phyloP scores from a whole-genome alignment of 805 yeast species.

The Candida schatavii region DNA sequence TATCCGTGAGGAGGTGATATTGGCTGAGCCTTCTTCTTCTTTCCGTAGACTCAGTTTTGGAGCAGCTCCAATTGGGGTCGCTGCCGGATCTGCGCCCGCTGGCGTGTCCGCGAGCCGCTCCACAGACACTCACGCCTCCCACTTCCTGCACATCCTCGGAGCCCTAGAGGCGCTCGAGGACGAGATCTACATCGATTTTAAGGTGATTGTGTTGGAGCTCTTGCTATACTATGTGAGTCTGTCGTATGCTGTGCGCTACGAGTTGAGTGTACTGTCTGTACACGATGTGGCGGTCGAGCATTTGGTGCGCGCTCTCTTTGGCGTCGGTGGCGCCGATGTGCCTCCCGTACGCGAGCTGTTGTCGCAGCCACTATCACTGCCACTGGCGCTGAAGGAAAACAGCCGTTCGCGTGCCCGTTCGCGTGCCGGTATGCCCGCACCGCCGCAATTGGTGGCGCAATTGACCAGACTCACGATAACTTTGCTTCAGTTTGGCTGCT shows the following conservation, averaged over 20 bases:
- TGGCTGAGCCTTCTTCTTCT: constrained; percentile 1
- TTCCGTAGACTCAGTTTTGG: no score
- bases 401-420: neutral
- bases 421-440: neutral
- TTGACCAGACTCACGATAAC: constrained; percentile 20
- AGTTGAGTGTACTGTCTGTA: constrained; percentile 16
- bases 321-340: neutral
- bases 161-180: constrained; percentile 20
- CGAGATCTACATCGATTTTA: constrained; percentile 26
- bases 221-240: constrained; percentile 19
- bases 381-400: neutral
- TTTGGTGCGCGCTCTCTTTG: constrained; percentile 10
- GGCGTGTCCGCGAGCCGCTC: neutral
- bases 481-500: constrained; percentile 36
- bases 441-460: constrained; percentile 12
- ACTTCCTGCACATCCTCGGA: constrained; percentile 10
- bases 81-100: neutral
- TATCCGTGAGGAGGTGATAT: constrained; percentile 23
- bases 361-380: neutral
- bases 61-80: constrained; percentile 5
- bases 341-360: neutral
- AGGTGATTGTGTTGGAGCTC: constrained; percentile 25
- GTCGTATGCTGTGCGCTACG: constrained; percentile 23
- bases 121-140: constrained; percentile 5
- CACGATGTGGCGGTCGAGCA: constrained; percentile 19